These are phyloP conservation scores for Penicillium expansum DNA, from an alignment of 2,329 filamentous ascomycete species.

Conservation along the genomic window DNA sequence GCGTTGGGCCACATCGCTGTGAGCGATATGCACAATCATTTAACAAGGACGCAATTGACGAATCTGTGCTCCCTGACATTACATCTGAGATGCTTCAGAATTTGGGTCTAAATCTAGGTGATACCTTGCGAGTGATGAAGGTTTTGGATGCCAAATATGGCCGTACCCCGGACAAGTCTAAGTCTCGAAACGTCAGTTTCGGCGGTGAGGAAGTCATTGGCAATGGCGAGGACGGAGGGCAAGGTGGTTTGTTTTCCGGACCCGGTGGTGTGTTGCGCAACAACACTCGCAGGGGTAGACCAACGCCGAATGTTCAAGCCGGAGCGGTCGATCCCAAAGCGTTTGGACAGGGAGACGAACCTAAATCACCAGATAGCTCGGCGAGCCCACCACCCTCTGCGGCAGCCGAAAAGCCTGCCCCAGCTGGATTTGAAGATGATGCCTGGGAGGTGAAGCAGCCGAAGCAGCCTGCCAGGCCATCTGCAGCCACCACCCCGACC, in stretches of 20 bases:
- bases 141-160: constrained; percentile 76
- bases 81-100: constrained; percentile 78
- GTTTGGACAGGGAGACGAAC: constrained; percentile 64
- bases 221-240: constrained; percentile 58
- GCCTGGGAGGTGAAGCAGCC: constrained; percentile 94
- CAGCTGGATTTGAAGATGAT: constrained; percentile 84
- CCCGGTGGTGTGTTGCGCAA: constrained; percentile 88
- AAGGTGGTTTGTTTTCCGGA: constrained; percentile 81
- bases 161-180: constrained; percentile 57
- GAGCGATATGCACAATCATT: constrained; percentile 93
- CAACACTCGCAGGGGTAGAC: constrained; percentile 89
- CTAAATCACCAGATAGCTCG: constrained; percentile 41
- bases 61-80: constrained; percentile 86
- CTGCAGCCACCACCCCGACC: constrained; percentile 34
- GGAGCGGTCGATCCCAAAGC: constrained; percentile 84
- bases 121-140: constrained; percentile 94
- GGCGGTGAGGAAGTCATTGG: constrained; percentile 52
- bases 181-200: constrained; percentile 55
- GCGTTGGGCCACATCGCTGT: constrained; percentile 87
- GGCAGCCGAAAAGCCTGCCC: constrained; percentile 47
- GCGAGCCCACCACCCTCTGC: constrained; percentile 52
- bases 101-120: constrained; percentile 89
- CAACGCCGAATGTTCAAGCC: constrained; percentile 79
- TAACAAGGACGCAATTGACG: constrained; percentile 88
- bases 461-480: constrained; percentile 52